Base-by-base conservation (phyloP, 805 yeast species). In the Monosporozyma solicola region DNA sequence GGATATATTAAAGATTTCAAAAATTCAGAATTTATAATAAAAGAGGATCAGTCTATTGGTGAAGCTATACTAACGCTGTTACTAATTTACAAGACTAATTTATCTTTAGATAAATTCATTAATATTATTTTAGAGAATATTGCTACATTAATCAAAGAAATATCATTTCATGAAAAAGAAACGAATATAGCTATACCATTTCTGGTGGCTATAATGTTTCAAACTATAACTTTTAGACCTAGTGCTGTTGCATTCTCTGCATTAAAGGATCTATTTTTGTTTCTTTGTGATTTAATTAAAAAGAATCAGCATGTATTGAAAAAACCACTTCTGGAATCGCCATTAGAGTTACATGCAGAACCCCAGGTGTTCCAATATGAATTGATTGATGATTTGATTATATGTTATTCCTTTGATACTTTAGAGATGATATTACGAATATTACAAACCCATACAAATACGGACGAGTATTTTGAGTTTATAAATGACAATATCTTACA, bases 211-310 rank as follows among this genome's bases (percentile, higher is more conserved):
- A 59, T 86, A 41, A 68, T 85, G 41, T 80, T 80, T 58, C 78
- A 79, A 50, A 61, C 80, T 1, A 64, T 84, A 5, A 73, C 67
- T 22, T 87, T 82, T 65, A 72, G 87, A 61, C 83, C 87, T 1
- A 77, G 79, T 53, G 90, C 92, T 0, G 73, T 83, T 1, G 71
- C 70, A 22, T 66, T 60, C 39, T 60, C 63, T 13, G 69, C 75
- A 25, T 68, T 72, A 58, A 72, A 61, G 49, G 61, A 61, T 41
- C 52, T 67, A 2, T 60, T 72, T 9, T 56, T 56, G 2, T 64
- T 68, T 49, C 58, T 61, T 4, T 58, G 64, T 37, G 67, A 65
- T 52, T 51, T 66, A 25, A 55, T 66, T 2, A 62, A 57, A 48
- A 56, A 59, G 4, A 57, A 61, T 46, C 64, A 62, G 27, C 62